phyloP scores from a whole-genome alignment of 495 filamentous ascomycete species.

The Mycothermus thermophilus region DNA sequence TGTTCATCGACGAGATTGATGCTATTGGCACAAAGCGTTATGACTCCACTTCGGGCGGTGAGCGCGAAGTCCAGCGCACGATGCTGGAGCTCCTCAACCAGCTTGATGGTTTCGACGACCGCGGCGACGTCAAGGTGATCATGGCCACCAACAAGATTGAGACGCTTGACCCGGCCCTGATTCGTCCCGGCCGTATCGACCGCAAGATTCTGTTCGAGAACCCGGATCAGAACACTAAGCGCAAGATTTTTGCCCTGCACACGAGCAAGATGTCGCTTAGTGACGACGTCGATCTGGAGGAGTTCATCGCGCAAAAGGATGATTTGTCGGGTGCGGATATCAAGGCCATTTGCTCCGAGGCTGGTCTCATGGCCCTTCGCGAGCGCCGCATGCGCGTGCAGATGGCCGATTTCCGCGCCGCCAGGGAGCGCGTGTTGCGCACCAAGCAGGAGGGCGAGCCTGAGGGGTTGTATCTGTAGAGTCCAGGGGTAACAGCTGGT shows the following conservation, averaged over 20 bases:
- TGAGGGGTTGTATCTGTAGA: conserved; percentile 94
- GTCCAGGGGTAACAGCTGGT: conserved; percentile 6
- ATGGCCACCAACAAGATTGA: conserved; percentile 99
- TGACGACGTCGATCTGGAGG: conserved; percentile 90
- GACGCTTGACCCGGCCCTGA: conserved; percentile 88
- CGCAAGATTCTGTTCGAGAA: conserved; percentile 99
- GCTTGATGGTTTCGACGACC: conserved; percentile 96
- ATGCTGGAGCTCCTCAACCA: conserved; percentile 99
- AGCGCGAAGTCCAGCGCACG: conserved; percentile 93
- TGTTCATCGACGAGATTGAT: conserved; percentile 99
- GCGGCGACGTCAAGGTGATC: conserved; percentile 98
- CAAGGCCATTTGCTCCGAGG: conserved; percentile 96
- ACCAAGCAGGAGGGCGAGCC: conserved; percentile 98
- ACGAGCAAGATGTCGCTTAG: conserved; percentile 97
- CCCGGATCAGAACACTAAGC: conserved; percentile 97
- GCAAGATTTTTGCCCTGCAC: conserved; percentile 99
- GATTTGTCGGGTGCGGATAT: conserved; percentile 96
- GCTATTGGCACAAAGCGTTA: conserved; percentile 99
- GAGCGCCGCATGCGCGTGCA: conserved; percentile 96
- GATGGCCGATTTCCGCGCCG: conserved; percentile 94
- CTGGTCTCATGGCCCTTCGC: conserved; percentile 85
- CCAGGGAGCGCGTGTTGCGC: conserved; percentile 89
- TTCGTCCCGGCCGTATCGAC: conserved; percentile 95
- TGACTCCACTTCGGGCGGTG: conserved; percentile 90
- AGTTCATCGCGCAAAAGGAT: conserved; percentile 98